These are phyloP conservation scores for Lasiodiplodia hormozganensis DNA, from an alignment of 2,329 filamentous ascomycete genomes.

Conservation along the genomic window DNA sequence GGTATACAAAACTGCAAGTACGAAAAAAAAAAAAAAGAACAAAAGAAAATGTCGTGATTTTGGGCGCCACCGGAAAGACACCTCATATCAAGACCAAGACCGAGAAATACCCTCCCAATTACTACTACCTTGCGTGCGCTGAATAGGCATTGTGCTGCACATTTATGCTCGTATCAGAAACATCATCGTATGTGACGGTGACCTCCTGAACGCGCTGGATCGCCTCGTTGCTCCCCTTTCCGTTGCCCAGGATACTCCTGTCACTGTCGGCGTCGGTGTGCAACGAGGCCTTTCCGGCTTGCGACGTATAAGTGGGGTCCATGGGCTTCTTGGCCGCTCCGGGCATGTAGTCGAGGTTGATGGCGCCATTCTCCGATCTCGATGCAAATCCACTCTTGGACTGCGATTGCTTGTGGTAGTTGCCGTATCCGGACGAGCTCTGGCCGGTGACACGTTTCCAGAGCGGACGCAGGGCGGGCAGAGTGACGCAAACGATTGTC, in stretches of 20 bases:
- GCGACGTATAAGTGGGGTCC: background rate
- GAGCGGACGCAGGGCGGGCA: constrained; percentile 39
- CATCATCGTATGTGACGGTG: constrained; percentile 27
- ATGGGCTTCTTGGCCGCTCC: constrained; percentile 2
- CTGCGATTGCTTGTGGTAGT: constrained; percentile 21
- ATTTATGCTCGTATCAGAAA: background rate
- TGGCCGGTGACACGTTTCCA: constrained; percentile 29
- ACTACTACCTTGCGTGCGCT: background rate
- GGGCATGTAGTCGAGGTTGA: constrained; percentile 26
- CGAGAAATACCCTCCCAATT: background rate
- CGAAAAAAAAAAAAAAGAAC: background rate
- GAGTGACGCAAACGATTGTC: constrained; percentile 40
- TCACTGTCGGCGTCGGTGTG: constrained; percentile 30
- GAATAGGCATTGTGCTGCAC: background rate
- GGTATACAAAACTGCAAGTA: background rate
- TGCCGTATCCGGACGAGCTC: constrained; percentile 16
- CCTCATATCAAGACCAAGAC: background rate
- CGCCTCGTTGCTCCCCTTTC: background rate
- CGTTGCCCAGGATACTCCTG: constrained; percentile 31
- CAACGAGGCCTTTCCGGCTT: constrained; percentile 1
- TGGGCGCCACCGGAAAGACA: background rate
- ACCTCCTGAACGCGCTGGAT: constrained; percentile 31
- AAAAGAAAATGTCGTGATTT: background rate
- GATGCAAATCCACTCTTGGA: constrained; percentile 12
- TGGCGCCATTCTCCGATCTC: background rate